Evolutionary conservation across 2,329 filamentous ascomycete genomes (phyloP).

Genomic region (Clonostachys rhizophaga): DNA sequence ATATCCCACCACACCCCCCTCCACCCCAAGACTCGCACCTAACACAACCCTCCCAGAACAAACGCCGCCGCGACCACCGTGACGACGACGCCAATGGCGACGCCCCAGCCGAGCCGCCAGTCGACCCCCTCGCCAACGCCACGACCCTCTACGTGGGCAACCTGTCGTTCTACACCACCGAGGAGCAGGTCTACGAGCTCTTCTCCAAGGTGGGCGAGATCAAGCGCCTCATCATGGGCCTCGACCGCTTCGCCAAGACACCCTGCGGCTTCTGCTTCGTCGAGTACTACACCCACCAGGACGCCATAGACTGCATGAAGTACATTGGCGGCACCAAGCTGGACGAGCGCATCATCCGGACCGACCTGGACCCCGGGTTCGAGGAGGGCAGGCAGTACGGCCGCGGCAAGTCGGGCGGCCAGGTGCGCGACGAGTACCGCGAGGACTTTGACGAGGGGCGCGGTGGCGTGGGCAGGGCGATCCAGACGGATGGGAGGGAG

Average conservation of each 20-base stretch:
- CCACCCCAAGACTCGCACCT: neutral
- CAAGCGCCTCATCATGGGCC: slow-evolving; percentile 95
- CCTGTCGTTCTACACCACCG: slow-evolving; percentile 96
- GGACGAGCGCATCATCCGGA: slow-evolving; percentile 93
- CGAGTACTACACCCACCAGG: slow-evolving; percentile 97
- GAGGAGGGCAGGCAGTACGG: slow-evolving; percentile 95
- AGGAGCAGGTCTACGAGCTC: slow-evolving; percentile 97
- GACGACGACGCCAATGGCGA: slow-evolving; percentile 39
- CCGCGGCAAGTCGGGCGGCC: slow-evolving; percentile 89
- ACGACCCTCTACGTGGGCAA: slow-evolving; percentile 98
- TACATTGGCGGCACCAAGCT: slow-evolving; percentile 98
- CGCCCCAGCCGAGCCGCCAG: slow-evolving; percentile 37
- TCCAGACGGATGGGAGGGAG: slow-evolving; percentile 46
- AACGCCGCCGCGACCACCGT: slow-evolving; percentile 62
- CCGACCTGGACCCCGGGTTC: slow-evolving; percentile 93
- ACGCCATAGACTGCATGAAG: slow-evolving; percentile 97
- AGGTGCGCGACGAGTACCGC: slow-evolving; percentile 95
- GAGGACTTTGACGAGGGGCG: slow-evolving; percentile 95
- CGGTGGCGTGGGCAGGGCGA: slow-evolving; percentile 79
- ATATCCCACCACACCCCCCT: slow-evolving; percentile 15
- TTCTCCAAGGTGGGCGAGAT: slow-evolving; percentile 97
- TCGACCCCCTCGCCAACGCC: slow-evolving; percentile 76
- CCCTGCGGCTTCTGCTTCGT: slow-evolving; percentile 99
- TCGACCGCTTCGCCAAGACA: slow-evolving; percentile 95
- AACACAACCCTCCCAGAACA: slow-evolving; percentile 47